Evolutionary conservation across 129 eudicot species (phyloP).

Genomic region (Helichrysum umbraculigerum): DNA sequence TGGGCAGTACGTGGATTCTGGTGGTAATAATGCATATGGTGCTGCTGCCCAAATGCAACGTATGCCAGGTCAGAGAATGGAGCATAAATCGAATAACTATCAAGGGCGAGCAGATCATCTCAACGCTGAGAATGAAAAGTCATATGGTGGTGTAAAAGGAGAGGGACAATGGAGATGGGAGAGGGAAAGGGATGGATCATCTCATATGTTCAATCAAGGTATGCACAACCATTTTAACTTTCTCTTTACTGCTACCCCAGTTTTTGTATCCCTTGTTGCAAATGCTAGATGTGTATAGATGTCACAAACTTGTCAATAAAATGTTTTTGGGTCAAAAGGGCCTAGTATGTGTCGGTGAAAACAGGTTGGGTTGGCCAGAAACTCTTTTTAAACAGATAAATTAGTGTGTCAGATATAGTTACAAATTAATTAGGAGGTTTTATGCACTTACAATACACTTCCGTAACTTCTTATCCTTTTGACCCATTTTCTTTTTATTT

Average conservation of each 20-base stretch:
- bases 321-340: neutral
- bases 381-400: neutral
- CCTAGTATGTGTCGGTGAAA: neutral
- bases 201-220: slow-evolving; percentile 54
- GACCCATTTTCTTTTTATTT: neutral
- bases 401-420: neutral
- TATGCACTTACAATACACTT: neutral
- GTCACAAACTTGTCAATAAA: neutral
- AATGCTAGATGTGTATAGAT: slow-evolving; percentile 1
- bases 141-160: slow-evolving; percentile 44
- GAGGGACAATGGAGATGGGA: slow-evolving; percentile 68
- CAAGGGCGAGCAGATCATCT: slow-evolving; percentile 43
- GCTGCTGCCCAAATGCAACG: slow-evolving; percentile 46
- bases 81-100: slow-evolving; percentile 46
- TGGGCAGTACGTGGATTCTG: slow-evolving; percentile 47
- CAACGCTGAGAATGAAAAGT: slow-evolving; percentile 42
- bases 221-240: slow-evolving; percentile 15
- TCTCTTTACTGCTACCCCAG: neutral
- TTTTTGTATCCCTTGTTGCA: slow-evolving; percentile 17
- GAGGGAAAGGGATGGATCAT: slow-evolving; percentile 61
- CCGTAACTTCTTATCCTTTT: neutral
- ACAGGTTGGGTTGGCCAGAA: neutral
- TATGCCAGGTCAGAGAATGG: slow-evolving; percentile 53
- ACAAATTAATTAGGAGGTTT: neutral
- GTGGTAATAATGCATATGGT: slow-evolving; percentile 43